phyloP scores from a whole-genome alignment of 2,329 filamentous ascomycete species.

The Clarireedia monteithiana region DNA sequence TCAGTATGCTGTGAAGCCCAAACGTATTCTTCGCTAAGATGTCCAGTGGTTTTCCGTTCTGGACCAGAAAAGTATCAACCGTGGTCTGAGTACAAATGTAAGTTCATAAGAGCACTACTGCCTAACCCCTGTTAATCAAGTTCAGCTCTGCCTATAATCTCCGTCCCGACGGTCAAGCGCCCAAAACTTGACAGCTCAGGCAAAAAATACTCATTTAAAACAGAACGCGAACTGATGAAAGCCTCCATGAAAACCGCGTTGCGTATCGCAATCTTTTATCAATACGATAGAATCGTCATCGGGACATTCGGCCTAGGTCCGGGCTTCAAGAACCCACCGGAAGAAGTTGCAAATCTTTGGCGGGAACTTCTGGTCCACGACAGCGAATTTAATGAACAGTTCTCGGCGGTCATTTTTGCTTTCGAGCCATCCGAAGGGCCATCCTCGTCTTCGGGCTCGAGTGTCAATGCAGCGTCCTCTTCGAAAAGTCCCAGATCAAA shows the following conservation, averaged over 20 bases:
- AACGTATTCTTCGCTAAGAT: not conserved
- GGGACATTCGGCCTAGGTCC: slow-evolving; percentile 60
- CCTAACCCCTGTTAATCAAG: not conserved
- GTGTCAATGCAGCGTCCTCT: slow-evolving; percentile 15
- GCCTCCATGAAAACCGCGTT: slow-evolving; percentile 67
- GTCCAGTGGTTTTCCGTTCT: slow-evolving; percentile 58
- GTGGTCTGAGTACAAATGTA: slow-evolving; percentile 41
- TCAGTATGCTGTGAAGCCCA: slow-evolving; percentile 31
- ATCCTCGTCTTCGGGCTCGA: slow-evolving; percentile 36
- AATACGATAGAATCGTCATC: slow-evolving; percentile 50
- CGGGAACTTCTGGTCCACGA: slow-evolving; percentile 56
- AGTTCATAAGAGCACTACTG: not conserved
- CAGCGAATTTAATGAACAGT: slow-evolving; percentile 53
- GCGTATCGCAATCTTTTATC: slow-evolving; percentile 57
- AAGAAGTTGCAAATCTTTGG: slow-evolving; percentile 59
- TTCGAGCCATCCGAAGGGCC: slow-evolving; percentile 49
- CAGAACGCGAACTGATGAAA: slow-evolving; percentile 63
- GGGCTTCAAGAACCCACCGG: slow-evolving; percentile 55
- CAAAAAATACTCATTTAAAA: slow-evolving; percentile 62
- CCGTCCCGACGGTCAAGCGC: slow-evolving; percentile 62
- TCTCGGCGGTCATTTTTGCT: slow-evolving; percentile 54
- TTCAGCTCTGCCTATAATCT: slow-evolving; percentile 58
- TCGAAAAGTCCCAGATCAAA: slow-evolving; percentile 8
- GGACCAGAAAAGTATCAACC: slow-evolving; percentile 58
- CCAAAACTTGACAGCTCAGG: slow-evolving; percentile 64